phyloP scores from a whole-genome alignment of 139 green algal genomes.

The Asterochloris erici region DNA sequence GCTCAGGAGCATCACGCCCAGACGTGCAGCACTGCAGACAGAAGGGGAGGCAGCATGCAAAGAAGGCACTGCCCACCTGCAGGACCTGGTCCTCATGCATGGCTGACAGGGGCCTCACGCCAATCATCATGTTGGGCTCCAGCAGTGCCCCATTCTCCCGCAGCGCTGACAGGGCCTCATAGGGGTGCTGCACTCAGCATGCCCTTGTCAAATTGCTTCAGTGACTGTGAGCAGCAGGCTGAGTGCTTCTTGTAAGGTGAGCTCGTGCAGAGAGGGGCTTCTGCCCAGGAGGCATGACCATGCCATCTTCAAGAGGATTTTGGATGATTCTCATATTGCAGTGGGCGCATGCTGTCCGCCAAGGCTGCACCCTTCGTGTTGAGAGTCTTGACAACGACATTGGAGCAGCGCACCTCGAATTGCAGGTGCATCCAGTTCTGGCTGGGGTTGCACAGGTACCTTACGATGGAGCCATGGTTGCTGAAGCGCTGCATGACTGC shows the following conservation, averaged over 20 bases:
- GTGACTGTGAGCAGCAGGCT: not conserved
- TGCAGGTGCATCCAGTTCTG: constrained; percentile 57
- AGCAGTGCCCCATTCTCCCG: constrained; percentile 41
- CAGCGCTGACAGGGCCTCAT: constrained; percentile 41
- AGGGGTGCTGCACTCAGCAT: constrained; percentile 36
- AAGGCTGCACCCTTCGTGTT: not conserved
- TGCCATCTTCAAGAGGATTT: not conserved
- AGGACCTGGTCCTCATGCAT: no score
- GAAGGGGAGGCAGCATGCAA: no score
- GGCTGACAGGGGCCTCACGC: constrained; percentile 40
- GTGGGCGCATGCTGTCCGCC: not conserved
- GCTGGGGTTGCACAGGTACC: constrained; percentile 16
- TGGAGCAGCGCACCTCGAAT: constrained; percentile 28
- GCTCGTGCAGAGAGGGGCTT: not conserved
- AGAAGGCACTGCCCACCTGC: no score
- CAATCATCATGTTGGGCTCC: constrained; percentile 36
- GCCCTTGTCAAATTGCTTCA: not conserved
- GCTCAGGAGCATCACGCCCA: no score
- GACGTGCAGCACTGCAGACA: no score
- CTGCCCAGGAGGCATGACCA: not conserved
- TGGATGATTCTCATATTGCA: not conserved
- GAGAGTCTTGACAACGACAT: not conserved
- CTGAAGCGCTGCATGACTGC: constrained; percentile 42
- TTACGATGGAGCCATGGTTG: constrained; percentile 43
- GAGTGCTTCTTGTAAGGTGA: not conserved